Evolutionary conservation across 2,329 filamentous ascomycete genomes (phyloP).

Genomic region (Fragosphaeria purpurea): DNA sequence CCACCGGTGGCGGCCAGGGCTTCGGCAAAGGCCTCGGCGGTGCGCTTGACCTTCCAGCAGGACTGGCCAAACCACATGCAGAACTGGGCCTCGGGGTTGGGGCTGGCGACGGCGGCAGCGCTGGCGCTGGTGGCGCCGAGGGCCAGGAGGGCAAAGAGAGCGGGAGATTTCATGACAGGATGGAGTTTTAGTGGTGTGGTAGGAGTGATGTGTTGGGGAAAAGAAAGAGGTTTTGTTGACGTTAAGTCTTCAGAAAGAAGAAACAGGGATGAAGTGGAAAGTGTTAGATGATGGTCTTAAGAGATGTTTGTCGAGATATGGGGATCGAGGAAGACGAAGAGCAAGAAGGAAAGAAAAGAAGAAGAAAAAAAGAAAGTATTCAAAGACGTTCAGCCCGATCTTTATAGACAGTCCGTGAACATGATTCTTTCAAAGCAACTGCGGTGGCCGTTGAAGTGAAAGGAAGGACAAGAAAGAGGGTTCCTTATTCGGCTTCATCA

Average conservation of each 20-base stretch:
- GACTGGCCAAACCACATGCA: slow-evolving; percentile 28
- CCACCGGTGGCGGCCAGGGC: too few species aligned
- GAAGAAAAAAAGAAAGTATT: not conserved
- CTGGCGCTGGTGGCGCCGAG: slow-evolving; percentile 10
- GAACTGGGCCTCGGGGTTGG: slow-evolving; percentile 17
- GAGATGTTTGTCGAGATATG: too few species aligned
- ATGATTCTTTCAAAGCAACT: too few species aligned
- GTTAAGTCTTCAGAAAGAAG: not conserved
- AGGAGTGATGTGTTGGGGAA: not conserved
- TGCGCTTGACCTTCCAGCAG: slow-evolving; percentile 31
- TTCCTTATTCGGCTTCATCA: too few species aligned
- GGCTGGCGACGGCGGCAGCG: slow-evolving; percentile 9
- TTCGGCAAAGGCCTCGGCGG: slow-evolving; percentile 18
- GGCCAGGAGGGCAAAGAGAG: slow-evolving; percentile 12
- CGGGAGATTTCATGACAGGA: slow-evolving; percentile 12
- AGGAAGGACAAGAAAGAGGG: too few species aligned
- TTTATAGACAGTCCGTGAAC: too few species aligned
- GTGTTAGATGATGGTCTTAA: too few species aligned
- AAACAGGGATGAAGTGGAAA: not conserved
- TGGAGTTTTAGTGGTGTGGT: not conserved
- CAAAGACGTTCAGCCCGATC: not conserved
- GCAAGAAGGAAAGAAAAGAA: not conserved
- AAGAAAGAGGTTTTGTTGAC: not conserved
- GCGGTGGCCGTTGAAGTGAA: too few species aligned
- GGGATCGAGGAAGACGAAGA: not conserved